Evolutionary conservation across 1,139 yeast genomes (phyloP).

Genomic region (Hyphopichia fennica): DNA sequence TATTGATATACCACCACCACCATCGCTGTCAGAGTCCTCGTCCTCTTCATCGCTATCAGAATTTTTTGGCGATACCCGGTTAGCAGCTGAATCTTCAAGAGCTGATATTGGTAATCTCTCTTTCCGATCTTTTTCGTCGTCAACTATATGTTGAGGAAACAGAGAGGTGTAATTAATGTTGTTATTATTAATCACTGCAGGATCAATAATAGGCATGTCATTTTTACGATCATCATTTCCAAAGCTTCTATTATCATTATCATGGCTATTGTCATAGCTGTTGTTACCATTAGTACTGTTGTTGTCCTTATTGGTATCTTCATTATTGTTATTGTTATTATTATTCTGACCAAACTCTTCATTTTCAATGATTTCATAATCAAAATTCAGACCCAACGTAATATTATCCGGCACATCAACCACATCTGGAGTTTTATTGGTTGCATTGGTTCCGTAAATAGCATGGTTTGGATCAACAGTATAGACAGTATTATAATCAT

Average conservation of each 20-base stretch:
- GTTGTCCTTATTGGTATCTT: neutral
- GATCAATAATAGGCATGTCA: constrained; percentile 23
- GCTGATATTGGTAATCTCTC: constrained; percentile 6
- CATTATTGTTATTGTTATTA: neutral
- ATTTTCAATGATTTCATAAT: constrained; percentile 34
- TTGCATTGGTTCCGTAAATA: constrained; percentile 27
- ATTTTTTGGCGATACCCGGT: constrained; percentile 6
- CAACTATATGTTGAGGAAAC: neutral
- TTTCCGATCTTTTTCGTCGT: neutral
- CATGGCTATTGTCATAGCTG: neutral
- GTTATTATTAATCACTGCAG: constrained; percentile 15
- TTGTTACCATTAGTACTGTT: neutral
- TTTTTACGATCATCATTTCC: constrained; percentile 5
- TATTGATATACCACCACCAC: constrained; percentile 41
- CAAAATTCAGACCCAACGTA: constrained; percentile 40
- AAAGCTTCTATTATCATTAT: neutral
- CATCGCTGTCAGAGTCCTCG: constrained; percentile 16
- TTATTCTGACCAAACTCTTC: constrained; percentile 12
- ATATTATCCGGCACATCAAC: constrained; percentile 49
- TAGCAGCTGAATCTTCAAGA: constrained; percentile 15
- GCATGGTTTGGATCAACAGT: constrained; percentile 55
- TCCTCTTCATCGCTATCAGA: constrained; percentile 23
- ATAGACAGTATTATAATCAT: constrained; percentile 85
- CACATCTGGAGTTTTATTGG: constrained; percentile 33
- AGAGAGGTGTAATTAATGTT: neutral